Evolutionary conservation across 1,139 yeast genomes (phyloP).

Genomic region (Taphrina confusa): DNA sequence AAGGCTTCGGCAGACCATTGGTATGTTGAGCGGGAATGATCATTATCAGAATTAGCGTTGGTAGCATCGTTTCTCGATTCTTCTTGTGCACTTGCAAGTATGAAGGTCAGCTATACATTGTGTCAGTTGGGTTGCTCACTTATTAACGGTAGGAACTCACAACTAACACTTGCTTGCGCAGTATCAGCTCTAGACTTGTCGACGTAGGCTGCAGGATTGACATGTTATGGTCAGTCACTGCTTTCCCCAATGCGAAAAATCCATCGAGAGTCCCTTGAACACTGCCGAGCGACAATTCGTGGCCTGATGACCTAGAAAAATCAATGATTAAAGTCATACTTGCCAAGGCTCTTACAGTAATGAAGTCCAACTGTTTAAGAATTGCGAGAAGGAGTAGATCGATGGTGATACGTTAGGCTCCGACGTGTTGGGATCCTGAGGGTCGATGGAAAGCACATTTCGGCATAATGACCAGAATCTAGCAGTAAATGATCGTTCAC

Average conservation of each 20-base stretch:
- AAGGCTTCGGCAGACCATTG: too few species aligned
- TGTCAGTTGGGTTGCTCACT: too few species aligned
- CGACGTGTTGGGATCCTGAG: too few species aligned
- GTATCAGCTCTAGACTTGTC: not conserved
- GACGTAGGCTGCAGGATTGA: not conserved
- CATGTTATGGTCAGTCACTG: not conserved
- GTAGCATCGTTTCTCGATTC: too few species aligned
- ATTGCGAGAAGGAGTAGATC: too few species aligned
- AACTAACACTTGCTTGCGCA: not conserved
- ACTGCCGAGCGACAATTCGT: constrained; percentile 1
- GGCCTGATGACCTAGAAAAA: not conserved
- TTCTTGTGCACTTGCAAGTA: too few species aligned
- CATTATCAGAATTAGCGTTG: too few species aligned
- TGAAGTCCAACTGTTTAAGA: constrained; percentile 1
- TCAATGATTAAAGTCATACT: not conserved
- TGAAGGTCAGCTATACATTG: not conserved
- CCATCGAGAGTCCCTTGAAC: not conserved
- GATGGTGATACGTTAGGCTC: too few species aligned
- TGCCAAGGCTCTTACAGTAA: not conserved
- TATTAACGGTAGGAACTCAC: not conserved
- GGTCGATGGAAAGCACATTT: not conserved
- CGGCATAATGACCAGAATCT: constrained; percentile 2
- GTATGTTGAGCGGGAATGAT: too few species aligned
- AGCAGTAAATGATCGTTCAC: not conserved
- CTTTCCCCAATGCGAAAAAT: not conserved